phyloP scores from a whole-genome alignment of 352 stramenopile genomes.

The Peronospora farinosa region DNA sequence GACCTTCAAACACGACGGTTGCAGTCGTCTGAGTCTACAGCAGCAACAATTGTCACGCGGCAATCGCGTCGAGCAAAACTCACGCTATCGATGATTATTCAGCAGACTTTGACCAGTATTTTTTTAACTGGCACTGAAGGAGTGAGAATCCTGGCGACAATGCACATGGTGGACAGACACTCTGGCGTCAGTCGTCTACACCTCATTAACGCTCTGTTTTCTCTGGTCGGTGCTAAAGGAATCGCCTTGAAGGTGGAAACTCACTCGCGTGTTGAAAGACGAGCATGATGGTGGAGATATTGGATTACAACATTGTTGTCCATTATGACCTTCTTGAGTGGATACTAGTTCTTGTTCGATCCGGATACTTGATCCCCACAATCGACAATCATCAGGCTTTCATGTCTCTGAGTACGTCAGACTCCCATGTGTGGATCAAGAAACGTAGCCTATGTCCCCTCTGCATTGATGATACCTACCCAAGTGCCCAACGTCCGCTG shows the following conservation, averaged over 20 bases:
- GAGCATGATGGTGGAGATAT: no score
- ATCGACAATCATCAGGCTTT: conserved; percentile 3
- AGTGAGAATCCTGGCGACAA: conserved; percentile 9
- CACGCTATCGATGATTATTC: conserved; percentile 4
- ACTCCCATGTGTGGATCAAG: conserved; percentile 12
- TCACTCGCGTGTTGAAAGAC: no score
- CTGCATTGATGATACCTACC: conserved; percentile 6
- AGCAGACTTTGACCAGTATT: conserved; percentile 8
- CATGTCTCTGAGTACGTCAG: conserved; percentile 13
- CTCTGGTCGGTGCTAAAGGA: no score
- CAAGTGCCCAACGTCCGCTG: conserved; percentile 4
- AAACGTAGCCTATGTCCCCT: conserved; percentile 1
- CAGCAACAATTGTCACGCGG: conserved; percentile 6
- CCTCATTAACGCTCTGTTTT: no score
- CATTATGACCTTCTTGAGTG: no score
- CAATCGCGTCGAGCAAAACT: no score
- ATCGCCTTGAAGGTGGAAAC: no score
- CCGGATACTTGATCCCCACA: conserved; percentile 7
- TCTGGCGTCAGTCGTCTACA: no score
- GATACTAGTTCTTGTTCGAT: conserved; percentile 9
- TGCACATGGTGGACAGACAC: conserved; percentile 16
- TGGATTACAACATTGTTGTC: background rate
- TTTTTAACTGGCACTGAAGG: conserved; percentile 1
- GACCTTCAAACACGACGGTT: background rate
- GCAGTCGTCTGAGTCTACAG: background rate